Base-by-base conservation (phyloP, 345 rosid genomes). In the Boechera divaricarpa region DNA sequence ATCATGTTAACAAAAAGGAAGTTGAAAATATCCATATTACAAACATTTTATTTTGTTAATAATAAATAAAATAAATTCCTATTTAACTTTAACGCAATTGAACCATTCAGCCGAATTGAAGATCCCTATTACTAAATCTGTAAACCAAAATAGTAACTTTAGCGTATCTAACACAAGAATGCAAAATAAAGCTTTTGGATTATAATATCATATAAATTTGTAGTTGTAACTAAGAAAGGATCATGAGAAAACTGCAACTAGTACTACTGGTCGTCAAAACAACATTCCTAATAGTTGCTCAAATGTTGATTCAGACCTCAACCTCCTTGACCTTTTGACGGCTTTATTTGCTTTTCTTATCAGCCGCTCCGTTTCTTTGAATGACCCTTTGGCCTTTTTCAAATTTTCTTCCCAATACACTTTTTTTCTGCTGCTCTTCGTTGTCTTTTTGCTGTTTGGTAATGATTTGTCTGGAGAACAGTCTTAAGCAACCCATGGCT, bases 401-500 rank as follows among this genome's bases (percentile, higher is more conserved):
- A 73, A 35, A 55, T 80, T 84, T 68, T 86, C 86, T 70, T 86
- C 84, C 53, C 4, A 60, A 6, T 89, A 86, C 63, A 87, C 79
- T 12, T 42, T 29, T 52, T 52, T 11, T 28, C 5, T 56, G 62
- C 49, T 63, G 26, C 36, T 71, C 63, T 58, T 71, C 58, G 31
- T 85, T 51, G 80, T 84, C 70, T 63, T 79, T 15, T 77, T 86
- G 69, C 54, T 72, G 33, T 44, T 57, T 1, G 55, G 12, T 70
- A 81, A 42, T 47, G 47, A 51, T 67, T 15, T 81, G 74, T 74
- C 78, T 5, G 82, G 86, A 16, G 26, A 6, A 48, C 4, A 16
- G 26, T 48, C 53, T 48, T 56, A 92, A 84, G 73, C 96, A 90
- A 29, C 94, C 89, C 24, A 48, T 52, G 64, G 64, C 87, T 53